Evolutionary conservation across 805 yeast genomes (phyloP).

Genomic region (Myxozyma melibiosi): DNA sequence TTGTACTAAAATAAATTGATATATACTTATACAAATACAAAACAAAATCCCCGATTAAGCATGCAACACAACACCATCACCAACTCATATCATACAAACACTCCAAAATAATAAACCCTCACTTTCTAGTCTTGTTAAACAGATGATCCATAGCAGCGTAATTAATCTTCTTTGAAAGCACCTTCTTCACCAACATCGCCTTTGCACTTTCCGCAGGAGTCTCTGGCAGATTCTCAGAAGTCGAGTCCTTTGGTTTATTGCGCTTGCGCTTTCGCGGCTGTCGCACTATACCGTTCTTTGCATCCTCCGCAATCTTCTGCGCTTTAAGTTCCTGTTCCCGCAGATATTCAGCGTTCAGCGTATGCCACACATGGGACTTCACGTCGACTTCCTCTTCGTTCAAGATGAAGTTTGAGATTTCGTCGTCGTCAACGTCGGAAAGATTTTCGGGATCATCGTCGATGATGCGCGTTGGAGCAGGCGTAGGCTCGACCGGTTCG

Average conservation of each 20-base stretch:
- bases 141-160: conserved; percentile 69
- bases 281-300: conserved; percentile 71
- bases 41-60: not conserved
- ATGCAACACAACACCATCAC: not conserved
- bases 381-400: conserved; percentile 58
- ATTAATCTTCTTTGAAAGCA: conserved; percentile 86
- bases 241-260: conserved; percentile 37
- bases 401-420: conserved; percentile 62
- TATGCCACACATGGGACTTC: conserved; percentile 88
- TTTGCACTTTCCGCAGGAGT: conserved; percentile 81
- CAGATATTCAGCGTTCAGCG: conserved; percentile 81
- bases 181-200: conserved; percentile 70
- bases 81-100: not conserved
- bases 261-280: conserved; percentile 48
- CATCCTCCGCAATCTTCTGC: conserved; percentile 83
- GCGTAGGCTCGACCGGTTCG: not conserved
- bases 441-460: conserved; percentile 63
- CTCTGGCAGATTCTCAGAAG: conserved; percentile 45
- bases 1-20: not conserved
- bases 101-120: not conserved
- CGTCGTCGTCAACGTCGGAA: conserved; percentile 84
- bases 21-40: not conserved
- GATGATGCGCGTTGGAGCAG: conserved; percentile 14
- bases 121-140: conserved; percentile 32
- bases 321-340: conserved; percentile 83